Conservation (phyloP, 345 rosid species). For the Melastoma malabathricum region DNA sequence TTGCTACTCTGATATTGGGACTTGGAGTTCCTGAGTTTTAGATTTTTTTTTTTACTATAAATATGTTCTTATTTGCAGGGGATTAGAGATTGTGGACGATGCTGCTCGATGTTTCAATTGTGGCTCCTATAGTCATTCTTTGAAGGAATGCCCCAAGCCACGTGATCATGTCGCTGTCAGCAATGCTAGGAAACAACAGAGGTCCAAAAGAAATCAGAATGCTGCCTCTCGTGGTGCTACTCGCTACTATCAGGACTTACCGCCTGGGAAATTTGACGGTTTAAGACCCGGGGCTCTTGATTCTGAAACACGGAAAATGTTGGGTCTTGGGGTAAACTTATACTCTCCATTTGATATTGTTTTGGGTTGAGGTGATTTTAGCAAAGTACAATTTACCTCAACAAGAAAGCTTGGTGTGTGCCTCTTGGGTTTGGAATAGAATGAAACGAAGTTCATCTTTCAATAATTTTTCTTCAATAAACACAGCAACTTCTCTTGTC, state of each 20-base stretch:
- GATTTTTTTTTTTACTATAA: no score
- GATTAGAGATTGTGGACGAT: conserved; percentile 53
- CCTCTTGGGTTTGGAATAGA: no score
- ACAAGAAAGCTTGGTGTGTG: no score
- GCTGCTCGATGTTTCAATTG: conserved; percentile 93
- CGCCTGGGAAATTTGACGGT: conserved; percentile 71
- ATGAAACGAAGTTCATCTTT: no score
- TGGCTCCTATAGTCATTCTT: conserved; percentile 74
- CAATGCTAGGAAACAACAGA: conserved; percentile 70
- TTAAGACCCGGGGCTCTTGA: conserved; percentile 78
- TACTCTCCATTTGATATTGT: background rate
- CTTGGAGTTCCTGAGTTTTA: no score
- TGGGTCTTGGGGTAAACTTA: conserved; percentile 67
- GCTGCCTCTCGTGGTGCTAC: conserved; percentile 35
- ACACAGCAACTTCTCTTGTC: no score
- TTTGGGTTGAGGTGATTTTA: no score
- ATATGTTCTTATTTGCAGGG: conserved; percentile 30
- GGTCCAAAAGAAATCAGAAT: conserved; percentile 51
- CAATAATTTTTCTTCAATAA: no score
- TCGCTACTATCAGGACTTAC: conserved; percentile 61
- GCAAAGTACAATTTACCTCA: no score
- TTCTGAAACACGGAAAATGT: conserved; percentile 62
- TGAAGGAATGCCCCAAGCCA: conserved; percentile 84
- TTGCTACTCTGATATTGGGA: no score
- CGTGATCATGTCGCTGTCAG: conserved; percentile 66